A percentile compares a stretch with the other conserved stretches of the same genome.
Conservation (phyloP, 306 rosid genomes). For the Vigna radiata region DNA sequence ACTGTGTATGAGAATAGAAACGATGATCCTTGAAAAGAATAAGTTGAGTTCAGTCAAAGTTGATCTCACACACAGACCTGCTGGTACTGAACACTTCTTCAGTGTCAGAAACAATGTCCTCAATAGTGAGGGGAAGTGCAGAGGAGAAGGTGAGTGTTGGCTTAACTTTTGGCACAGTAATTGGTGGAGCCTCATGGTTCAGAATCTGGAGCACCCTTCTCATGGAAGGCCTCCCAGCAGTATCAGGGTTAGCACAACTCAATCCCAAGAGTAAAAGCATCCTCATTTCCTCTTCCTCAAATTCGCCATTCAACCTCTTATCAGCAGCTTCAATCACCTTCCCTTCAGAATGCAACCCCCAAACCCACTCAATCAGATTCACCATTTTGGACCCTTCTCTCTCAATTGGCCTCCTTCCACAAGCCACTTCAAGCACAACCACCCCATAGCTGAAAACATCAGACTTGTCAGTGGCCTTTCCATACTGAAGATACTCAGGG, state of each 20-base stretch:
- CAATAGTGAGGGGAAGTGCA: background rate
- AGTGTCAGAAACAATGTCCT: background rate
- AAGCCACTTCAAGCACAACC: constrained; percentile 52
- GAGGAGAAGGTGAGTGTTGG: constrained; percentile 14
- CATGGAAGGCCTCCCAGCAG: background rate
- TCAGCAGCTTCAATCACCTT: constrained; percentile 6
- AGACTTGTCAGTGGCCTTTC: constrained; percentile 82
- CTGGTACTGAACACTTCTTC: background rate
- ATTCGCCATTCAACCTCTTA: constrained; percentile 6
- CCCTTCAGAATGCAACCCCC: constrained; percentile 3
- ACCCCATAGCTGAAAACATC: constrained; percentile 65
- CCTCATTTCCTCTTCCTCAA: background rate
- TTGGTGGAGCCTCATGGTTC: background rate
- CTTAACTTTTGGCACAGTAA: background rate
- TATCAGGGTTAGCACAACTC: background rate
- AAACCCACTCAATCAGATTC: constrained; percentile 14
- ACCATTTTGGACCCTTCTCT: constrained; percentile 1
- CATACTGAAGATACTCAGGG: constrained; percentile 64
- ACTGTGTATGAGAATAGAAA: background rate
- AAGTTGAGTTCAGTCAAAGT: background rate
- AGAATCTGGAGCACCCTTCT: constrained; percentile 10
- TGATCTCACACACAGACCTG: background rate
- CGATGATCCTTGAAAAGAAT: background rate
- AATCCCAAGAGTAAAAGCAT: background rate
- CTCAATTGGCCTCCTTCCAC: constrained; percentile 52